Percentiles rank a stretch among this genome's conserved stretches.
phyloP scores from a whole-genome alignment of 495 filamentous ascomycete species.

The Daldinia concentrica region DNA sequence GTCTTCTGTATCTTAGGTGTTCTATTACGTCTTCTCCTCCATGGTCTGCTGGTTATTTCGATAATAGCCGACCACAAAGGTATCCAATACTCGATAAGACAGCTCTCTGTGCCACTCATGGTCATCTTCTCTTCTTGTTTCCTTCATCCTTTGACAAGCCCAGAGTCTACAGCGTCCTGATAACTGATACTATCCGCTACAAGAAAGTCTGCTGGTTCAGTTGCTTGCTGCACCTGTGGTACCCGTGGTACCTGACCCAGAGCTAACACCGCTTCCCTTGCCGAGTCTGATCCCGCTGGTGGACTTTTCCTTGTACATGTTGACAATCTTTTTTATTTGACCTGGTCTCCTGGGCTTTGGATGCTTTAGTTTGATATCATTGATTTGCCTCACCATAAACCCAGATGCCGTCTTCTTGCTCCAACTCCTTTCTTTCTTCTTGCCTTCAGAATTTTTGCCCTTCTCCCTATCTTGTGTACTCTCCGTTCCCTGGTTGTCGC shows the following conservation, averaged over 20 bases:
- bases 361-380: slow-evolving; percentile 44
- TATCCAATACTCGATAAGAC: slow-evolving; percentile 35
- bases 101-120: slow-evolving; percentile 14
- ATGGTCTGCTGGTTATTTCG: slow-evolving; percentile 12
- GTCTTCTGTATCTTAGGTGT: slow-evolving; percentile 14
- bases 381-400: slow-evolving; percentile 43
- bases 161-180: background rate
- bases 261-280: slow-evolving; percentile 36
- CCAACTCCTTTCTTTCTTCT: slow-evolving; percentile 37
- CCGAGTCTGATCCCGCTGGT: slow-evolving; percentile 38
- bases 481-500: slow-evolving; percentile 7
- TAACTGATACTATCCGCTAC: background rate
- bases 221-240: background rate
- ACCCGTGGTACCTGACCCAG: slow-evolving; percentile 8
- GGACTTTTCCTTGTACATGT: slow-evolving; percentile 46
- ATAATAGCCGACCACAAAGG: slow-evolving; percentile 2
- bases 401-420: slow-evolving; percentile 46
- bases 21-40: slow-evolving; percentile 35
- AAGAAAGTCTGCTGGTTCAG: background rate
- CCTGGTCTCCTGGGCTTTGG: slow-evolving; percentile 44
- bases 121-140: slow-evolving; percentile 1
- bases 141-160: background rate
- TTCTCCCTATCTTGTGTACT: slow-evolving; percentile 17
- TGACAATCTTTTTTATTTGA: slow-evolving; percentile 45
- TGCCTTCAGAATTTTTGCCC: slow-evolving; percentile 33